Conservation (phyloP, 2,329 filamentous ascomycete species). For the Ophiostoma ulmi region DNA sequence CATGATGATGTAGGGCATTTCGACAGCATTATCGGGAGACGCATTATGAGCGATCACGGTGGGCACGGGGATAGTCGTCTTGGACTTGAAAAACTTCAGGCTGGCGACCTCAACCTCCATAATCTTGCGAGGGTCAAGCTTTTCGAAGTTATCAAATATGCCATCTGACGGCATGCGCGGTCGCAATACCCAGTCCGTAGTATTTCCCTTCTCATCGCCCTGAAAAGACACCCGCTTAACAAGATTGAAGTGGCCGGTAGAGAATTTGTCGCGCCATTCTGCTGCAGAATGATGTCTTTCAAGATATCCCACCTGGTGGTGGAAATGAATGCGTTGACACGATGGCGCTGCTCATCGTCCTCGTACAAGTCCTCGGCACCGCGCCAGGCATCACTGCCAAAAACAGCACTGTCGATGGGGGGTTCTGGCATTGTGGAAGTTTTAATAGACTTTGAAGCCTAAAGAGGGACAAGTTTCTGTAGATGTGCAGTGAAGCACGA, state of each 20-base stretch:
- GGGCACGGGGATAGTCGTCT: not conserved
- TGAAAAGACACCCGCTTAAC: not conserved
- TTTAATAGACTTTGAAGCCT: too few species aligned
- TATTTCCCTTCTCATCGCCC: not conserved
- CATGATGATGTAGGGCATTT: not conserved
- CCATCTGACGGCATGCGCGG: not conserved
- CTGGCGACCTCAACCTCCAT: constrained; percentile 3
- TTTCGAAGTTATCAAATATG: not conserved
- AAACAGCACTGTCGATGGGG: not conserved
- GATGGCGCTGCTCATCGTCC: not conserved
- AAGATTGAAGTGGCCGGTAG: not conserved
- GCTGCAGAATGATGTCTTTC: not conserved
- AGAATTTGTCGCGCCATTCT: not conserved
- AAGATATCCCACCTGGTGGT: not conserved
- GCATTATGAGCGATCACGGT: not conserved
- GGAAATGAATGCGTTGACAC: not conserved
- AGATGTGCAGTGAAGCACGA: too few species aligned
- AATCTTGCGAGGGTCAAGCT: not conserved
- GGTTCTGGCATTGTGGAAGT: too few species aligned
- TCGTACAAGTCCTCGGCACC: not conserved
- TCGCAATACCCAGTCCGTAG: not conserved
- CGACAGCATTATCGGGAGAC: not conserved
- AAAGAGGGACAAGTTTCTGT: too few species aligned
- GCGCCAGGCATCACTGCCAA: not conserved
- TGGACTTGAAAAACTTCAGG: not conserved